Conservation (phyloP, 1,284 basidiomycete genomes). For the Rhodotorula sp. region DNA sequence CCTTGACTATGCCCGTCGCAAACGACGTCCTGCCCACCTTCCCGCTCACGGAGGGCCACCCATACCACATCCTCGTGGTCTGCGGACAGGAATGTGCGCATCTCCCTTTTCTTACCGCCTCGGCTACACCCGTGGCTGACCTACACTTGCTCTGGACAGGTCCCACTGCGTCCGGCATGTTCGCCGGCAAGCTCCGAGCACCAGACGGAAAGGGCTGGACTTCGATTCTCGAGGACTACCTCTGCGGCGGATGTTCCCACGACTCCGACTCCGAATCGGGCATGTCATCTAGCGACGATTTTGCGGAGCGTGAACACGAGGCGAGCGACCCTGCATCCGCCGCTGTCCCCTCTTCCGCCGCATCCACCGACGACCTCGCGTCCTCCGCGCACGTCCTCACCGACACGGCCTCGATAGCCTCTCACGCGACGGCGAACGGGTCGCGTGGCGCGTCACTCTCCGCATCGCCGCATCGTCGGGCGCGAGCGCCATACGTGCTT, state of each 20-base stretch:
- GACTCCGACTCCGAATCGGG: slow-evolving; percentile 8
- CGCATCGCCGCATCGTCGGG: background rate
- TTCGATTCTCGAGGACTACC: slow-evolving; percentile 51
- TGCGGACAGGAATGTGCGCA: slow-evolving; percentile 42
- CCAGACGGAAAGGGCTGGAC: slow-evolving; percentile 47
- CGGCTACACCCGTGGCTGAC: background rate
- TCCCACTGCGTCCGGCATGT: slow-evolving; percentile 34
- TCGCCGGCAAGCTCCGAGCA: slow-evolving; percentile 33
- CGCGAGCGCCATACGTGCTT: slow-evolving; percentile 65
- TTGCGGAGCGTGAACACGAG: background rate
- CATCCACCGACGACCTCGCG: background rate
- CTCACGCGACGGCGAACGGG: background rate
- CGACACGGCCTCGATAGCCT: background rate
- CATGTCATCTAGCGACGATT: slow-evolving; percentile 5
- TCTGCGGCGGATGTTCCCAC: slow-evolving; percentile 44
- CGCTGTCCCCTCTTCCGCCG: too few species aligned
- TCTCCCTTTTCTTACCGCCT: background rate
- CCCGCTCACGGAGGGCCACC: slow-evolving; percentile 30
- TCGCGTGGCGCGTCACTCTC: background rate
- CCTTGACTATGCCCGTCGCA: slow-evolving; percentile 3
- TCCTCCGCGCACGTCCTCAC: background rate
- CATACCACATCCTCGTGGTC: slow-evolving; percentile 45
- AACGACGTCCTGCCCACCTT: slow-evolving; percentile 22
- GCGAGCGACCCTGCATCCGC: background rate
- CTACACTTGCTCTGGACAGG: background rate